Conservation (phyloP, 179 eudicot species). For the Monotropa hypopitys region DNA sequence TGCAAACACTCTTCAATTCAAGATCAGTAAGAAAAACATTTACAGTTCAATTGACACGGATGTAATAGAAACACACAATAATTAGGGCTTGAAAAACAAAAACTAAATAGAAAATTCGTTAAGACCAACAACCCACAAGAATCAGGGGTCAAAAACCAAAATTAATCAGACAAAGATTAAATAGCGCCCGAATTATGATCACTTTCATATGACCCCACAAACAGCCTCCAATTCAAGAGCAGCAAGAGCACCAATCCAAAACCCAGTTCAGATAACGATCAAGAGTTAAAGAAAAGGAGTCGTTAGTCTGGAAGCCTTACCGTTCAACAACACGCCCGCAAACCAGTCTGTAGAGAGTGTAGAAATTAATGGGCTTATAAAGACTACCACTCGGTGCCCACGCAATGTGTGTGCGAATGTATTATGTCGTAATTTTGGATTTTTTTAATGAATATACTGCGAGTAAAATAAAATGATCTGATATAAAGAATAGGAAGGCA, state of each 20-base stretch:
- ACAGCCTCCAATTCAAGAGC: conserved; percentile 2
- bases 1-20: neutral
- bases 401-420: too few relatives aligned
- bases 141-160: neutral
- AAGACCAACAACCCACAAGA: neutral
- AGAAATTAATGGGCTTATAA: neutral
- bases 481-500: too few relatives aligned
- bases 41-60: neutral
- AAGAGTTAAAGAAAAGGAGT: neutral
- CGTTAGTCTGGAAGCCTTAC: neutral
- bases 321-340: neutral
- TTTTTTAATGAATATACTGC: too few relatives aligned
- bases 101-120: neutral
- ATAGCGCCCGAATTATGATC: neutral
- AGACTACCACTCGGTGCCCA: too few relatives aligned
- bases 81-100: neutral
- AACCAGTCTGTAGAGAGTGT: neutral
- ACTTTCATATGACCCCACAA: neutral
- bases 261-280: conserved; percentile 2
- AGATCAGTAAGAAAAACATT: neutral
- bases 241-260: neutral
- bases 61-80: neutral
- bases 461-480: too few relatives aligned
- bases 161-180: neutral
- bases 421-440: too few relatives aligned